A percentile compares a stretch with the other conserved stretches of the same genome.
Conservation (phyloP, 305 asterid genomes). For the Galium porrigens region DNA sequence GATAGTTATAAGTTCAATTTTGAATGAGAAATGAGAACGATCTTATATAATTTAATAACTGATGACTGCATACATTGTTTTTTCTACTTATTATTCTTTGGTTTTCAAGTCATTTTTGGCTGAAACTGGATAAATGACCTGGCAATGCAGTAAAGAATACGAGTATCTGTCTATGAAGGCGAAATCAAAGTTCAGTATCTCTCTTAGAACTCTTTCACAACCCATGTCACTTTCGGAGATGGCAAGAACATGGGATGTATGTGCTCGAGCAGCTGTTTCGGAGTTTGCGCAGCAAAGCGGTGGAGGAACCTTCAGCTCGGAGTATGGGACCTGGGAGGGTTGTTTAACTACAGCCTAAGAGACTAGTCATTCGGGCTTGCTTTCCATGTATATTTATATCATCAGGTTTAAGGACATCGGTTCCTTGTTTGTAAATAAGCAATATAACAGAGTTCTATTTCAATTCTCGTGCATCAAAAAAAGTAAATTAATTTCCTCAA, state of each 20-base stretch:
- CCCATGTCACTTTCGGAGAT: constrained; percentile 77
- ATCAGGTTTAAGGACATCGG: too few species aligned
- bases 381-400: too few species aligned
- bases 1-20: not conserved
- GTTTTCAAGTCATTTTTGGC: not conserved
- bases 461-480: too few species aligned
- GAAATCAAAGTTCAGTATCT: constrained; percentile 63
- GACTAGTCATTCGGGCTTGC: too few species aligned
- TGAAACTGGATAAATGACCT: constrained; percentile 7
- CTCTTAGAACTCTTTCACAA: constrained; percentile 59
- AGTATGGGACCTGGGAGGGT: constrained; percentile 75
- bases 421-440: too few species aligned
- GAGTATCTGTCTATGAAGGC: constrained; percentile 72
- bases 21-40: not conserved
- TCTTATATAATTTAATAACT: too few species aligned
- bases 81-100: not conserved
- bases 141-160: constrained; percentile 51
- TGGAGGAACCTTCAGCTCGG: constrained; percentile 87
- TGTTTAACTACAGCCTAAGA: constrained; percentile 16
- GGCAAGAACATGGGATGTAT: constrained; percentile 80
- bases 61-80: not conserved
- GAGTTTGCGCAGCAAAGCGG: constrained; percentile 70
- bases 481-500: too few species aligned
- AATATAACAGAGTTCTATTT: too few species aligned
- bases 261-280: constrained; percentile 64